phyloP scores from a whole-genome alignment of 2,329 filamentous ascomycete species.

The Aureobasidium leucospermi region DNA sequence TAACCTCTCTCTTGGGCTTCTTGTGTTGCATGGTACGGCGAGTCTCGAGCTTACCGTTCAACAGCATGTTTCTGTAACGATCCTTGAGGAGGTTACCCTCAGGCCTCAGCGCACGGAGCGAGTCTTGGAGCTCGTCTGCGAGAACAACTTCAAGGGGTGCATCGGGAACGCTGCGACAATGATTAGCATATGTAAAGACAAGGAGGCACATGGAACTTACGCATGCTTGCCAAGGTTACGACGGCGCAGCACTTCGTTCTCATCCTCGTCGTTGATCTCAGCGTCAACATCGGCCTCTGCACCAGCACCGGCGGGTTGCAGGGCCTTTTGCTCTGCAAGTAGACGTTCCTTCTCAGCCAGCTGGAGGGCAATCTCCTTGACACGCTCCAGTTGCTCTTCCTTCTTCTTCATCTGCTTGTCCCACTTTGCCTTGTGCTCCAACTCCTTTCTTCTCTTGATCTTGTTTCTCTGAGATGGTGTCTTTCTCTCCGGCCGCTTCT shows the following conservation, averaged over 20 bases:
- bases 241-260: constrained; percentile 49
- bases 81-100: constrained; percentile 95
- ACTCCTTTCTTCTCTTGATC: constrained; percentile 79
- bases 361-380: constrained; percentile 63
- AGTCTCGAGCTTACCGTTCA: constrained; percentile 82
- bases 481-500: constrained; percentile 77
- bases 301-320: constrained; percentile 18
- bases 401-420: constrained; percentile 67
- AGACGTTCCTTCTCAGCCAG: constrained; percentile 47
- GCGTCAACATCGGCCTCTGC: constrained; percentile 25
- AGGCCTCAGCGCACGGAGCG: constrained; percentile 56
- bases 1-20: constrained; percentile 71
- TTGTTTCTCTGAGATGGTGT: constrained; percentile 81
- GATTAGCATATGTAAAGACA: not conserved
- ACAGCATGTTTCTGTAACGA: constrained; percentile 78
- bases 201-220: constrained; percentile 26
- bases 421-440: constrained; percentile 68
- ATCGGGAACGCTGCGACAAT: constrained; percentile 55
- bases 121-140: constrained; percentile 44
- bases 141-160: constrained; percentile 46
- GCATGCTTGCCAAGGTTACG: constrained; percentile 62
- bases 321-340: constrained; percentile 21
- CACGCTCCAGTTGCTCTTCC: constrained; percentile 61
- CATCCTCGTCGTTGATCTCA: constrained; percentile 16
- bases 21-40: constrained; percentile 74